Conservation (phyloP, 805 yeast genomes). For the Candida sanyiensis region DNA sequence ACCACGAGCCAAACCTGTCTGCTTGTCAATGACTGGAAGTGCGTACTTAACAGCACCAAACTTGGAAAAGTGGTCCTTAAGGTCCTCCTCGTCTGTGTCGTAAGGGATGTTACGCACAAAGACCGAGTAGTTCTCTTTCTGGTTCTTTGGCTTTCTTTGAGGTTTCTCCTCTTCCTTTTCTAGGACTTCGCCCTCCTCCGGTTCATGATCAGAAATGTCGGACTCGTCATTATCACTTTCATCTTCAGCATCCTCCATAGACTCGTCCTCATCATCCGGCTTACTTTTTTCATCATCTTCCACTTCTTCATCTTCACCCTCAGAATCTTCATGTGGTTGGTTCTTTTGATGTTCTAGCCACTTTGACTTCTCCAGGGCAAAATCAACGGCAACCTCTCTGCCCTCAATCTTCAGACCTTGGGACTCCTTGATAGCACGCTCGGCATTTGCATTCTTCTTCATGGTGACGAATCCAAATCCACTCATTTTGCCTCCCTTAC, state of each 20-base stretch:
- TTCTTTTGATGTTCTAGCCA: slow-evolving; percentile 61
- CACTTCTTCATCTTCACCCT: slow-evolving; percentile 28
- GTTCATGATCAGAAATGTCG: slow-evolving; percentile 18
- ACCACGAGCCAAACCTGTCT: slow-evolving; percentile 83
- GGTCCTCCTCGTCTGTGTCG: slow-evolving; percentile 78
- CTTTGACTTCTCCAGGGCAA: slow-evolving; percentile 80
- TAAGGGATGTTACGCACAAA: slow-evolving; percentile 93
- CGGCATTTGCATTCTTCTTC: slow-evolving; percentile 74
- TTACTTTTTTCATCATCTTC: slow-evolving; percentile 30
- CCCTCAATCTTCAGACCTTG: slow-evolving; percentile 79
- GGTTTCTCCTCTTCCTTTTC: slow-evolving; percentile 29
- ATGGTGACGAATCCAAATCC: slow-evolving; percentile 95
- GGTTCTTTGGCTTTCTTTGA: slow-evolving; percentile 42
- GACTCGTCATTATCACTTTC: slow-evolving; percentile 23
- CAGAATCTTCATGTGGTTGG: slow-evolving; percentile 35
- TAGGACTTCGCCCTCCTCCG: slow-evolving; percentile 1
- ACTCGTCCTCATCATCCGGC: slow-evolving; percentile 26
- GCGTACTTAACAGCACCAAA: slow-evolving; percentile 93
- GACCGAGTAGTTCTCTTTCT: slow-evolving; percentile 63
- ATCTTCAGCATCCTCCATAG: slow-evolving; percentile 20
- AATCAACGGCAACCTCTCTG: slow-evolving; percentile 89
- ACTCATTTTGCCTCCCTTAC: slow-evolving; percentile 79
- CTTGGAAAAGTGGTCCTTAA: slow-evolving; percentile 68
- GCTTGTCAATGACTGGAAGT: slow-evolving; percentile 83
- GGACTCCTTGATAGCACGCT: slow-evolving; percentile 69